A percentile compares a stretch with the other conserved stretches of the same genome.
phyloP scores from a whole-genome alignment of 1,284 basidiomycete genomes.

The Singerocomus inundabilis region DNA sequence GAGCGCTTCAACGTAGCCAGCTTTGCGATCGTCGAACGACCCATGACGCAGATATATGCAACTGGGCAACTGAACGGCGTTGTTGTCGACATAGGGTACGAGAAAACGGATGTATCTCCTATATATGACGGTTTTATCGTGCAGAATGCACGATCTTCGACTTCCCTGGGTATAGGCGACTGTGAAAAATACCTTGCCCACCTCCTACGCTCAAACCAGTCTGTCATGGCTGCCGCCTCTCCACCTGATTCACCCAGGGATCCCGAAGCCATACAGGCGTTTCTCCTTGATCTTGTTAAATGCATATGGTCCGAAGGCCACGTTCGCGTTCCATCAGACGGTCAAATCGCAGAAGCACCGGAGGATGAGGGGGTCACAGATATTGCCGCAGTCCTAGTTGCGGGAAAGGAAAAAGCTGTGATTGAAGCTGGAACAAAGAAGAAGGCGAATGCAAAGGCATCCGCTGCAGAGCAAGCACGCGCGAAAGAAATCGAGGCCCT shows the following conservation, averaged over 20 bases:
- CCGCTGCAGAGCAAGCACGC: conserved; percentile 76
- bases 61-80: conserved; percentile 78
- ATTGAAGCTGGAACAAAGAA: conserved; percentile 81
- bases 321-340: conserved; percentile 69
- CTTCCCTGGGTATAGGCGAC: conserved; percentile 68
- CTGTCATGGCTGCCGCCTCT: conserved; percentile 62
- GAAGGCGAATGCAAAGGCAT: conserved; percentile 70
- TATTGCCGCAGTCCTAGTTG: conserved; percentile 78
- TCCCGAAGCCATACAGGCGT: conserved; percentile 44
- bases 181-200: conserved; percentile 77
- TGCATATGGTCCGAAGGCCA: conserved; percentile 60
- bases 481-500: conserved; percentile 78
- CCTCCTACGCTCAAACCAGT: conserved; percentile 64
- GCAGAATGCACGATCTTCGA: conserved; percentile 56
- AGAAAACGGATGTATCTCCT: conserved; percentile 75
- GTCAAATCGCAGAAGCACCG: conserved; percentile 54
- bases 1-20: conserved; percentile 94
- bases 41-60: conserved; percentile 83
- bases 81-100: conserved; percentile 82
- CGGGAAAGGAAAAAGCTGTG: conserved; percentile 77
- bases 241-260: conserved; percentile 48
- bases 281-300: conserved; percentile 57
- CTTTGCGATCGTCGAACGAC: conserved; percentile 80
- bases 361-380: conserved; percentile 88
- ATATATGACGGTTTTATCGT: conserved; percentile 78